phyloP scores from a whole-genome alignment of 169 alveolate genomes.

The Theileria orientalis region DNA sequence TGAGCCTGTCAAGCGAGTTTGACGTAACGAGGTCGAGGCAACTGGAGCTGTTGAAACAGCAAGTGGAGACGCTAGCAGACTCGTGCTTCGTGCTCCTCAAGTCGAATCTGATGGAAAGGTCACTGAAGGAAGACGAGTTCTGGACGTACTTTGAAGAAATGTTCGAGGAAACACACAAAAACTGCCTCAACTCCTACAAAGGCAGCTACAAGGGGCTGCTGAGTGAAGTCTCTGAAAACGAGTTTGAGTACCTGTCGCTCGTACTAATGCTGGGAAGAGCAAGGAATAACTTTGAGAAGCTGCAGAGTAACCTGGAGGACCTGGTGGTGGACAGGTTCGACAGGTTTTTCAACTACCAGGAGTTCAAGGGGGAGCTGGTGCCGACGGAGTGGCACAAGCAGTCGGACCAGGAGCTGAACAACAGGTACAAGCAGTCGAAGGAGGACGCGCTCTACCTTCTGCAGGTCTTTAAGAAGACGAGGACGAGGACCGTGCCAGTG shows the following conservation, averaged over 20 bases:
- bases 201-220: conserved; percentile 46
- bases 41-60: conserved; percentile 33
- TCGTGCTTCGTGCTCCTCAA: conserved; percentile 30
- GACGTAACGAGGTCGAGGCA: conserved; percentile 49
- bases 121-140: conserved; percentile 39
- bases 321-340: conserved; percentile 51
- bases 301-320: conserved; percentile 41
- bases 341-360: conserved; percentile 60
- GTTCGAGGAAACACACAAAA: conserved; percentile 15
- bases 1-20: conserved; percentile 33
- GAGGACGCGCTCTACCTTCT: conserved; percentile 59
- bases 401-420: conserved; percentile 47
- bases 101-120: conserved; percentile 19
- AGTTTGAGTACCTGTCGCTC: conserved; percentile 46
- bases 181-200: conserved; percentile 14
- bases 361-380: conserved; percentile 47
- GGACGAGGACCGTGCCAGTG: conserved; percentile 24
- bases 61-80: conserved; percentile 19
- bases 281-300: conserved; percentile 12
- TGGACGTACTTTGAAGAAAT: conserved; percentile 45
- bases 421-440: conserved; percentile 45
- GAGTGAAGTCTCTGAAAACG: not conserved
- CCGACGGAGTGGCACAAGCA: conserved; percentile 61
- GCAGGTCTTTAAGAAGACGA: conserved; percentile 30
- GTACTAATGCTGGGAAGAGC: conserved; percentile 15